Evolutionary conservation across 78 protist species (phyloP).

Genomic region (Creolimax fragrantissima): DNA sequence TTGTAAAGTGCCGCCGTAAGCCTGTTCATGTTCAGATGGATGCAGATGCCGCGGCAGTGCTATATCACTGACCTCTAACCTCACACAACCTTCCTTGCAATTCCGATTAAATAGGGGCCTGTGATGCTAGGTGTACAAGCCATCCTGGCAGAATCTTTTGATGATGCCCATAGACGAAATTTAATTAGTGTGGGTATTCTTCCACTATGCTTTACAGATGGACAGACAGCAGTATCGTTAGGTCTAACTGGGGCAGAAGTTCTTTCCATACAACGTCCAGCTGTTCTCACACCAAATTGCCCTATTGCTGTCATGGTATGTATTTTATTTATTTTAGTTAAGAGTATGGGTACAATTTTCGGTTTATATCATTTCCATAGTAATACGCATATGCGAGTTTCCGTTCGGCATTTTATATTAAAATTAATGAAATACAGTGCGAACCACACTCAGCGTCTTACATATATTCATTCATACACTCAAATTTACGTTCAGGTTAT

Average conservation of each 20-base stretch:
- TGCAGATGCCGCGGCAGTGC: too few relatives aligned
- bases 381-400: neutral
- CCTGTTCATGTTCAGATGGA: too few relatives aligned
- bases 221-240: slow-evolving; percentile 51
- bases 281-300: neutral
- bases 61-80: too few relatives aligned
- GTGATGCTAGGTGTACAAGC: slow-evolving; percentile 52
- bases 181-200: slow-evolving; percentile 75
- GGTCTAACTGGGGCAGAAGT: slow-evolving; percentile 69
- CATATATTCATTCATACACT: neutral
- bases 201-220: slow-evolving; percentile 68
- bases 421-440: neutral
- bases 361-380: neutral
- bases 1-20: too few relatives aligned
- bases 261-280: slow-evolving; percentile 9
- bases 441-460: neutral
- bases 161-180: slow-evolving; percentile 68
- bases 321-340: neutral
- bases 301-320: neutral
- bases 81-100: too few relatives aligned
- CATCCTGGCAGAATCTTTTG: slow-evolving; percentile 73
- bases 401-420: neutral
- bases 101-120: too few relatives aligned
- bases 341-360: neutral
- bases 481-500: neutral